phyloP scores from a whole-genome alignment of 352 stramenopile genomes.

The Phytopythium montanum region DNA sequence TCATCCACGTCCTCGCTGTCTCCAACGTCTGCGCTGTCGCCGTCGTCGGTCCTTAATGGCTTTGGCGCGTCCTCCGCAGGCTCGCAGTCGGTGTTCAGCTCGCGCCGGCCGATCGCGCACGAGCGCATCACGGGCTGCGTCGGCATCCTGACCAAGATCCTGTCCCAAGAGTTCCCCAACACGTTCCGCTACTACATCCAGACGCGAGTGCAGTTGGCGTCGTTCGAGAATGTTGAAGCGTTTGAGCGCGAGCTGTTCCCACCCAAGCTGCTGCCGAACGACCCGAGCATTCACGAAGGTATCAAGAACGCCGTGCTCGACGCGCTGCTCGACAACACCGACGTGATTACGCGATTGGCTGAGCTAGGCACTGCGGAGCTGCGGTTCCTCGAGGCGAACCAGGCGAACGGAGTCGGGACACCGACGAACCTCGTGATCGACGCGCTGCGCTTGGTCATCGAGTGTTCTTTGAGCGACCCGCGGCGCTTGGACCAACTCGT shows the following conservation, averaged over 20 bases:
- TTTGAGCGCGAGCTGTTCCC: conserved; percentile 74
- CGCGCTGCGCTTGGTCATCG: conserved; percentile 50
- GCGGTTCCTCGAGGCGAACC: conserved; percentile 59
- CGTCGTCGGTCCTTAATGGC: conserved; percentile 18
- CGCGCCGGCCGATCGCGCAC: conserved; percentile 37
- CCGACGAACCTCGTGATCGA: conserved; percentile 53
- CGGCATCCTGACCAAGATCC: conserved; percentile 60
- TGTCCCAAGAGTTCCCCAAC: conserved; percentile 70
- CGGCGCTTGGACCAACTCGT: conserved; percentile 48
- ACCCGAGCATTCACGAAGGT: conserved; percentile 48
- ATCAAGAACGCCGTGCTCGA: conserved; percentile 51
- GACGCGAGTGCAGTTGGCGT: conserved; percentile 58
- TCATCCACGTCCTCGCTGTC: conserved; percentile 37
- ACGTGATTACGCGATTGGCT: conserved; percentile 42
- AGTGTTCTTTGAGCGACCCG: conserved; percentile 34
- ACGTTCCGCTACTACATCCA: conserved; percentile 78
- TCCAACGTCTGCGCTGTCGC: conserved; percentile 22
- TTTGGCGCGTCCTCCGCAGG: conserved; percentile 21
- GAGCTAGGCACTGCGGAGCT: conserved; percentile 61
- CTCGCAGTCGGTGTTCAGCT: conserved; percentile 32
- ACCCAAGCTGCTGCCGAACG: conserved; percentile 38
- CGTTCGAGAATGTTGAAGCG: conserved; percentile 64
- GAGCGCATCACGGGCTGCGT: conserved; percentile 56
- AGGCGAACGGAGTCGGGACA: conserved; percentile 38
- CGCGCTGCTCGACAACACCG: conserved; percentile 43